Base-by-base conservation (phyloP, 805 yeast genomes). In the Yamadazyma phyllophila region DNA sequence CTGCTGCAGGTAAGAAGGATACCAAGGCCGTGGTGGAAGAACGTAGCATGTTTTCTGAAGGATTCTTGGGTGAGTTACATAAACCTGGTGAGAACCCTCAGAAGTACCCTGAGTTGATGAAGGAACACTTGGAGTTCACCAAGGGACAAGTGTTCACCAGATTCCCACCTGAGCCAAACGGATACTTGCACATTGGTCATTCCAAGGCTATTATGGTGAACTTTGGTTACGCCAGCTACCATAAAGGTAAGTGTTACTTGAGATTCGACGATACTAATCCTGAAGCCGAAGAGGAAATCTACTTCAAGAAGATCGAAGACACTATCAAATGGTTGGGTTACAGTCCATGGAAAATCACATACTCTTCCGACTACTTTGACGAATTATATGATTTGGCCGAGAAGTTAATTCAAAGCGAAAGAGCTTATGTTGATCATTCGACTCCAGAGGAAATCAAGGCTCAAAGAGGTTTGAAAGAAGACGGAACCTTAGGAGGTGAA, bases 91-190 rank as follows among this genome's bases (percentile, higher is more conserved):
- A 84, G 63, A 92, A 92, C 64, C 91, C 92, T 31, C 99, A 94
- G 72, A 85, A 79, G 54, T 84, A 76, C 65, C 94, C 96, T 30
- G 96, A 89, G 60, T 74, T 88, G 48, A 83, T 88, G 85, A 74
- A 75, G 52, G 85, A 81, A 53, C 99, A 94, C 65, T 73, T 89
- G 57, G 80, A 77, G 46, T 81, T 80, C 53, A 88, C 96, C 29
- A 77, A 80, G 32, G 96, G 97, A 39, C 76, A 78, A 60, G 98
- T 92, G 26, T 82, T 80, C 57, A 94, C 99, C 3, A 82, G 99
- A 63, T 94, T 94, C 71, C 99, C 99, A 39, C 99, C 99, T 5
- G 99, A 94, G 71, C 99, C 99, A 35, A 92, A 95, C 68, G 99
- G 99, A 56, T 94, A 83, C 63, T 77, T 94, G 61, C 99, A 94